phyloP scores from a whole-genome alignment of 768 basidiomycete species.

The Suillus americanus region DNA sequence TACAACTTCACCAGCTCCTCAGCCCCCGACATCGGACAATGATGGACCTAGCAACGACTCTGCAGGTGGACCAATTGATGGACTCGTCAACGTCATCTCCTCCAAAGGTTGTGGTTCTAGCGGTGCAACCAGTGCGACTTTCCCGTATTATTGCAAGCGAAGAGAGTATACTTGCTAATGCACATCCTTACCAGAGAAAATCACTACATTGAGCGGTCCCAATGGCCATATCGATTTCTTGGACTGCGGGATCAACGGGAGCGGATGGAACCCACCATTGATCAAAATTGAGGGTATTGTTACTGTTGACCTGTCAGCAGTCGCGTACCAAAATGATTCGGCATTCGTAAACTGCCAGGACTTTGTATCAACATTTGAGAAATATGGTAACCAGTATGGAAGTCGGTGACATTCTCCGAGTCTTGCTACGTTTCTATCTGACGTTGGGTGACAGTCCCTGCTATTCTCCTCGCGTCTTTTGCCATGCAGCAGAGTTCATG shows the following conservation, averaged over 20 bases:
- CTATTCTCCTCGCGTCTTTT: constrained; percentile 81
- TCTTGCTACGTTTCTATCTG: background rate
- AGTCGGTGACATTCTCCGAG: constrained; percentile 30
- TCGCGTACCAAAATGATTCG: constrained; percentile 46
- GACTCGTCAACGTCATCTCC: constrained; percentile 37
- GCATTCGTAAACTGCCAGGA: constrained; percentile 61
- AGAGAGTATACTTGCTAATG: background rate
- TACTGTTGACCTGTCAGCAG: constrained; percentile 43
- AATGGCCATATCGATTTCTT: constrained; percentile 76
- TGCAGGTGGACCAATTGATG: constrained; percentile 10
- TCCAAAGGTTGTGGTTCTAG: constrained; percentile 41
- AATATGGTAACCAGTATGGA: constrained; percentile 48
- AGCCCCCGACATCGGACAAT: background rate
- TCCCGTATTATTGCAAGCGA: background rate
- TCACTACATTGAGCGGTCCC: constrained; percentile 54
- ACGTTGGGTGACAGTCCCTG: constrained; percentile 44
- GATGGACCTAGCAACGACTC: background rate
- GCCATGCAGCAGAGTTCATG: constrained; percentile 89
- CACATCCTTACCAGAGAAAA: constrained; percentile 37
- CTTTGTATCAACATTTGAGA: constrained; percentile 55
- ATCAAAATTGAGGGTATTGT: constrained; percentile 54
- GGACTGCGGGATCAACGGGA: constrained; percentile 67
- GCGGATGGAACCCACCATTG: constrained; percentile 73
- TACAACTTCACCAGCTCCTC: background rate
- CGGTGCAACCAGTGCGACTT: constrained; percentile 48